Base-by-base conservation (phyloP, 352 stramenopile genomes). In the Globisporangium canariense region DNA sequence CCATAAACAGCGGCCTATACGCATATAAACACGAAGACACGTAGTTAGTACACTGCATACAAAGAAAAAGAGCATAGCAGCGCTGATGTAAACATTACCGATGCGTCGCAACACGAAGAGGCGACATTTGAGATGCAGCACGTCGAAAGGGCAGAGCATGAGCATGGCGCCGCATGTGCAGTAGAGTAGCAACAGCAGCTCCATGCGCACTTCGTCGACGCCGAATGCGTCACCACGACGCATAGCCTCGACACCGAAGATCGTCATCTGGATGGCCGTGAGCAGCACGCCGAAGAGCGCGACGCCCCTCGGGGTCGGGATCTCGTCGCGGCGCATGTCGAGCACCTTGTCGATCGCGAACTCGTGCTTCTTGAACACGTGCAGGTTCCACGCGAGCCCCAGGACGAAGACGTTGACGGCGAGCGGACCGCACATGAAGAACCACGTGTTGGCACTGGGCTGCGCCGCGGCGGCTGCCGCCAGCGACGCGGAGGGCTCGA, bases 351-450 rank as follows among this genome's bases (percentile, higher is more conserved):
- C 80, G 54, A 93, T 68, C 13, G 85, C 78, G 43, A 91, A 56
- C 11, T 72, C 70, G 66, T 91, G 70, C 40, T 52, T 62, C 59
- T 81, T 67, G 62, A 91, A 90, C 16, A 89, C 73, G 64, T 79
- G 65, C 36, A 93, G 45, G 60, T 93, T 91, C 60, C 63, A 66
- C n/a, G 81, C 79, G 16, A 89, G 63, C 3, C 85, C 85, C 34
- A 90, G 62, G 13, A 91, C 56, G 57, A 91, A 91, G 0, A 78
- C 67, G 62, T 82, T 91, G 56, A 88, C 67, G 13, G 85, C 82
- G 20, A 93, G 68, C 56, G 85, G 85, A 2, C 85, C 84, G 63
- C 80, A 89, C 70, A 93, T 77, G 70, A 93, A 93, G 76, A 89
- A 93, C 82, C 79, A 91, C 65, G 75, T 85, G 68, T 77, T 79